Evolutionary conservation across 2,329 filamentous ascomycete species (phyloP).

Genomic region (Huntiella savannae): DNA sequence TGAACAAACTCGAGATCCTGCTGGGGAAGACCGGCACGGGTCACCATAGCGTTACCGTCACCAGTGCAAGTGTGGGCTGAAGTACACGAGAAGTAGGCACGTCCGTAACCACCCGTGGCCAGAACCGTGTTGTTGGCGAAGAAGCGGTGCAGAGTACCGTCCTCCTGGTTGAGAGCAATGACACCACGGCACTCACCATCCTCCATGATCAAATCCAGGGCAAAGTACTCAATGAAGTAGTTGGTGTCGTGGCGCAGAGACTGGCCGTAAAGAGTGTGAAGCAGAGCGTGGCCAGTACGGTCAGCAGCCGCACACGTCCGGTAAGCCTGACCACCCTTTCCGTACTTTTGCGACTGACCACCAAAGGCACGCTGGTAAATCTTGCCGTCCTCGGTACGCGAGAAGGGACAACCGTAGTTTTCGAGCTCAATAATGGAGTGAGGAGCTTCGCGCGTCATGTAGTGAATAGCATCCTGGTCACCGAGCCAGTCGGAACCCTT

Average conservation of each 20-base stretch:
- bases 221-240: constrained; percentile 99
- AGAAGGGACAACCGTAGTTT: constrained; percentile 95
- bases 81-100: constrained; percentile 95
- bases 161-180: constrained; percentile 95
- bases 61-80: constrained; percentile 97
- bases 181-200: constrained; percentile 93
- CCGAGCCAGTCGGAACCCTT: constrained; percentile 96
- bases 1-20: constrained; percentile 99
- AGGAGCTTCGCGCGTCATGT: constrained; percentile 92
- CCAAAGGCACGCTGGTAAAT: constrained; percentile 98
- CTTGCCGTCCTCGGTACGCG: constrained; percentile 84
- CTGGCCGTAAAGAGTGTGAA: constrained; percentile 97
- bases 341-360: constrained; percentile 86
- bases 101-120: constrained; percentile 91
- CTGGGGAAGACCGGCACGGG: constrained; percentile 90
- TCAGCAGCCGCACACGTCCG: constrained; percentile 92
- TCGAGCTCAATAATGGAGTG: constrained; percentile 86
- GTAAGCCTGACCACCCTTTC: constrained; percentile 96
- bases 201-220: constrained; percentile 92
- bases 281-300: constrained; percentile 87
- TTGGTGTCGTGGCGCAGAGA: constrained; percentile 95
- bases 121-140: constrained; percentile 90
- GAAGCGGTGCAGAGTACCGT: constrained; percentile 94
- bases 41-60: constrained; percentile 99
- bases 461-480: constrained; percentile 94